A percentile compares a stretch with the other conserved stretches of the same genome.
Conservation (phyloP, 73 alveolate species). For the Blepharisma stoltei region DNA sequence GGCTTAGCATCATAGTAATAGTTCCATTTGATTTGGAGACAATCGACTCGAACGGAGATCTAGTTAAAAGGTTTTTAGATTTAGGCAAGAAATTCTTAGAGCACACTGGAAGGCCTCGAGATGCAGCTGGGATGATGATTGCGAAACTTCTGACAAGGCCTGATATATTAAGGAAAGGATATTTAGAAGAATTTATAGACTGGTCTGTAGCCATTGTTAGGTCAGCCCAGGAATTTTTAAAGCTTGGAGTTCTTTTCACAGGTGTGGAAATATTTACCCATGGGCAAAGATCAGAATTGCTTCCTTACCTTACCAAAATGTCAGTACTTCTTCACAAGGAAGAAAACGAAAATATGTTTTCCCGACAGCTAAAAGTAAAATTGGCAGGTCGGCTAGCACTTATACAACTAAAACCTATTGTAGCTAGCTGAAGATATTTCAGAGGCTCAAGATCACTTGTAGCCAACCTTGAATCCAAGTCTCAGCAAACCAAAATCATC, state of each 20-base stretch:
- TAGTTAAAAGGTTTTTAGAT: conserved; percentile 46
- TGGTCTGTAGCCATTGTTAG: conserved; percentile 37
- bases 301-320: neutral
- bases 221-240: neutral
- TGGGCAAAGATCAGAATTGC: conserved; percentile 15
- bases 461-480: conserved; percentile 28
- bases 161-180: conserved; percentile 66
- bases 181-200: conserved; percentile 56
- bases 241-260: conserved; percentile 22
- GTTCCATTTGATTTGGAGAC: conserved; percentile 97
- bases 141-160: conserved; percentile 80
- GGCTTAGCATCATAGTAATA: conserved; percentile 92
- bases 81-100: conserved; percentile 38
- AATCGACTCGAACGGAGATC: conserved; percentile 73
- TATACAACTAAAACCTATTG: conserved; percentile 74
- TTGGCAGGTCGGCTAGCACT: conserved; percentile 76
- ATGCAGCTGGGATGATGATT: conserved; percentile 54
- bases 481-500: neutral
- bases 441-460: conserved; percentile 49
- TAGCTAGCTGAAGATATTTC: conserved; percentile 82
- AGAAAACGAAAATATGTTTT: neutral
- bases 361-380: conserved; percentile 2
- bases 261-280: neutral
- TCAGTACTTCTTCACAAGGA: neutral
- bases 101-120: conserved; percentile 58